Percentiles rank a stretch among this genome's conserved stretches.
Conservation (phyloP, 352 stramenopile species). For the Phytophthora fragariae region DNA sequence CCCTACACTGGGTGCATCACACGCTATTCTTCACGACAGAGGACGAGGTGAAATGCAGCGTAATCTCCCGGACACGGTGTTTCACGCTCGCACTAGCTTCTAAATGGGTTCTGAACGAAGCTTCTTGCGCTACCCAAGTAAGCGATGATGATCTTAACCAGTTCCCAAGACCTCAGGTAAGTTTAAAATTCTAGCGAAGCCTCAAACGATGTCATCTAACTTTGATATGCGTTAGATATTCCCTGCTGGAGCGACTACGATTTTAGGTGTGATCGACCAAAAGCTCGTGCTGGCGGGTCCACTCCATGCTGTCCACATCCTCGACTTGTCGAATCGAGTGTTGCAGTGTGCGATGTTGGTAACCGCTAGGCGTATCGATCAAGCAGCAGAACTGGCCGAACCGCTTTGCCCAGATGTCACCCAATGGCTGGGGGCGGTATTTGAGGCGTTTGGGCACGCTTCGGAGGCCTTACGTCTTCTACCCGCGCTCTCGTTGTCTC, state of each 20-base stretch:
- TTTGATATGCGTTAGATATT: slow-evolving; percentile 34
- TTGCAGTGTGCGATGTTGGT: slow-evolving; percentile 77
- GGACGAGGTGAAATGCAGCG: slow-evolving; percentile 68
- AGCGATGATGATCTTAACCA: slow-evolving; percentile 44
- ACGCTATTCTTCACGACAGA: slow-evolving; percentile 72
- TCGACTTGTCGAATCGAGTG: slow-evolving; percentile 71
- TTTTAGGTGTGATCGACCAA: slow-evolving; percentile 56
- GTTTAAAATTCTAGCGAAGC: not conserved
- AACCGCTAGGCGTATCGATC: slow-evolving; percentile 53
- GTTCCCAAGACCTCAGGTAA: slow-evolving; percentile 61
- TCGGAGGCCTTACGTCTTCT: slow-evolving; percentile 47
- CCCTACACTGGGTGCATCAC: slow-evolving; percentile 72
- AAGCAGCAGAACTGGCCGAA: slow-evolving; percentile 53
- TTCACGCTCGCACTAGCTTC: slow-evolving; percentile 75
- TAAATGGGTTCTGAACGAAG: slow-evolving; percentile 40
- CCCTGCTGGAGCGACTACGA: slow-evolving; percentile 50
- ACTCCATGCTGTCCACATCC: slow-evolving; percentile 53
- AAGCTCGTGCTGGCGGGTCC: slow-evolving; percentile 62
- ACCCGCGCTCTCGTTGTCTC: slow-evolving; percentile 41
- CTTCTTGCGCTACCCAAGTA: slow-evolving; percentile 37
- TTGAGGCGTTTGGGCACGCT: slow-evolving; percentile 73
- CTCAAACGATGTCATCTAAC: not conserved
- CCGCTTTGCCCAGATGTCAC: slow-evolving; percentile 44
- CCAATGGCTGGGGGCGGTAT: slow-evolving; percentile 67
- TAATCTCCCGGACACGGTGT: slow-evolving; percentile 64